These are phyloP conservation scores for Boletus rubroflammeus DNA, from an alignment of 768 basidiomycete genomes.

Conservation along the genomic window DNA sequence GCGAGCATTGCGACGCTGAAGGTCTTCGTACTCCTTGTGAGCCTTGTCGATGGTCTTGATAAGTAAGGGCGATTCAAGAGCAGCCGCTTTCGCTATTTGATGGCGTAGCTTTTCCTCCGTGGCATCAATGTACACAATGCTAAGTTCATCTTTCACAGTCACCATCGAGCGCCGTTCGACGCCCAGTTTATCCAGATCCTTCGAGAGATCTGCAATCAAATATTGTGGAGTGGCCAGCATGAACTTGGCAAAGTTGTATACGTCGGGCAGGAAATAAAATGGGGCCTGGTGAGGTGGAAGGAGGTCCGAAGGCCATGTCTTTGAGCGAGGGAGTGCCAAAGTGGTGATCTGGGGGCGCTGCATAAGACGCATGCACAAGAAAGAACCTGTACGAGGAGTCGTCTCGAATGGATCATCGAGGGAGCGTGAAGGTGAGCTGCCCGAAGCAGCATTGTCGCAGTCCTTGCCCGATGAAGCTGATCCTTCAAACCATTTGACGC, in stretches of 20 bases:
- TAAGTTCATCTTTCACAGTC: conserved; percentile 72
- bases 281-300: conserved; percentile 90
- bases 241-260: conserved; percentile 83
- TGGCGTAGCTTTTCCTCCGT: conserved; percentile 73
- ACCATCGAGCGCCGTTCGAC: conserved; percentile 63
- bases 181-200: conserved; percentile 69
- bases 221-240: conserved; percentile 94
- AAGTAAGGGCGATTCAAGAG: conserved; percentile 68
- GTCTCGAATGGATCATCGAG: conserved; percentile 35
- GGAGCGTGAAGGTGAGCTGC: conserved; percentile 45
- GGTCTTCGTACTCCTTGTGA: conserved; percentile 51
- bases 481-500: conserved; percentile 84
- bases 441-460: conserved; percentile 20
- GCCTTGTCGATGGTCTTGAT: conserved; percentile 62
- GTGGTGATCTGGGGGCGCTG: conserved; percentile 94
- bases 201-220: conserved; percentile 67
- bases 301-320: conserved; percentile 92
- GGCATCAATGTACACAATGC: conserved; percentile 73
- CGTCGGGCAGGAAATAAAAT: conserved; percentile 94
- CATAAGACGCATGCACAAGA: conserved; percentile 81
- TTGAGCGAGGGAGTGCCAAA: conserved; percentile 86
- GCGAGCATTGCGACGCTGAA: conserved; percentile 39
- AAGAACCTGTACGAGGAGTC: conserved; percentile 51
- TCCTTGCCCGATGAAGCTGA: conserved; percentile 33
- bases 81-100: conserved; percentile 76